Evolutionary conservation across 257 asterid species (phyloP), one percentile per base, ranked within the genome.

Genomic region (Henckelia pumila): DNA sequence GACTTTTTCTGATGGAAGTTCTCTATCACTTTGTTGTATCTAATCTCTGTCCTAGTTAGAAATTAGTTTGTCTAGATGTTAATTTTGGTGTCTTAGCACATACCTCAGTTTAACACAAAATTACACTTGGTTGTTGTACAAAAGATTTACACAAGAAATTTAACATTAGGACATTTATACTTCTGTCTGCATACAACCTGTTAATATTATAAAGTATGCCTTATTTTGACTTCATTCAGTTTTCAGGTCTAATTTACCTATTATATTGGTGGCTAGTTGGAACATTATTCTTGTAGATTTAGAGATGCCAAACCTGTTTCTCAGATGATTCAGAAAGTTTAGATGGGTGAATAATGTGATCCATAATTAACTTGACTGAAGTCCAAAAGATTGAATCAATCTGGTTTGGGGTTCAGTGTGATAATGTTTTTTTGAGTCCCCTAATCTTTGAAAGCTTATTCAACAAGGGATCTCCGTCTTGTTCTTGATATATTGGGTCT

Each of bases 1-100:
- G 97, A 94, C 87, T 91, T 88, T 81, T 94, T 94, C 89, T 94
- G 93, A 94, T 76, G 86, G 84, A 79, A 88, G 76, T 80, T 79
- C 78, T 75, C 86, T 68, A 73, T 75, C 81, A 68, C 57, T 72
- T 59, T 79, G 82, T 80, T 80, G 88, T 84, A 78, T 69, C 79
- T 76, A 44, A 77, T 78, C 72, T 71, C 68, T 81, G 68, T 74
- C 73, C 77, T 77, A 76, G 71, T 80, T 85, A 79, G 83, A 80
- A 73, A 75, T 75, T 74, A 75, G 76, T 63, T 65, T 72, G 57
- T 78, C 67, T 78, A 76, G 77, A 75, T 70, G 56, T 75, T 76
- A 77, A 72, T 73, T 64, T 68, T 77, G 67, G 76, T 73, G 61
- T 75, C 64, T 26, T 71, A 67, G 71, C 76, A 81, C 75, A 75